Evolutionary conservation across 1,284 basidiomycete genomes (phyloP), one percentile per base, ranked within the genome.

Genomic region (Pyrrhoderma lamaoense): DNA sequence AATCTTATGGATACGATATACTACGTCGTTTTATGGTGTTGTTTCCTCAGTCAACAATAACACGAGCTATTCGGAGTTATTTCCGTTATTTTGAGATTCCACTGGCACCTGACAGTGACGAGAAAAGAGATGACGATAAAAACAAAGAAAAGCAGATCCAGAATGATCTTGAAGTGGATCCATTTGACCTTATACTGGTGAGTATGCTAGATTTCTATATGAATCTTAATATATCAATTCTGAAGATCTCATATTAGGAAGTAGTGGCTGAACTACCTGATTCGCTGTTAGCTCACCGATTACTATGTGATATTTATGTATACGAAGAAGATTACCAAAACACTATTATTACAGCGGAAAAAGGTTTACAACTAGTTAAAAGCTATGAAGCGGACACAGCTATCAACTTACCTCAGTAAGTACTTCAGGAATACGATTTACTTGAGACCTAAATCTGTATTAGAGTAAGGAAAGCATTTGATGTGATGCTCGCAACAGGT

Each of bases 291-390:
- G 82, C 83, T 1, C 82, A 81, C 60, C 77, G 89, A 22, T 76
- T 94, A 35, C 71, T 85, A 46, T 73, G 80, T 0, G 78, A 86
- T 23, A 71, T 92, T n/a, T 89, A 92, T 60, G 67, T 86, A 8
- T 66, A 74, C 18, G 88, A 93, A 58, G 67, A 74, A 16, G 93
- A 98, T 64, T 90, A 87, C 64, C 73, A 82, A 42, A 86, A 84
- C 55, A 79, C 83, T 0, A 79, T 90, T 49, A 77, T 80, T 45
- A 75, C 82, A 1, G 77, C 86, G 1, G 87, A 91, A 58, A 78
- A 73, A 39, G 87, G 85, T 0, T 65, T 93, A 19, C 74, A 75
- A 45, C 70, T 85, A 8, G 62, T 89, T 3, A 68, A 69, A 9
- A 71, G 69, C n/a, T 62, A 76, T 3, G 84, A 89, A 61, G 63